Conservation (phyloP, 805 yeast genomes). For the Kodamaea restingae region DNA sequence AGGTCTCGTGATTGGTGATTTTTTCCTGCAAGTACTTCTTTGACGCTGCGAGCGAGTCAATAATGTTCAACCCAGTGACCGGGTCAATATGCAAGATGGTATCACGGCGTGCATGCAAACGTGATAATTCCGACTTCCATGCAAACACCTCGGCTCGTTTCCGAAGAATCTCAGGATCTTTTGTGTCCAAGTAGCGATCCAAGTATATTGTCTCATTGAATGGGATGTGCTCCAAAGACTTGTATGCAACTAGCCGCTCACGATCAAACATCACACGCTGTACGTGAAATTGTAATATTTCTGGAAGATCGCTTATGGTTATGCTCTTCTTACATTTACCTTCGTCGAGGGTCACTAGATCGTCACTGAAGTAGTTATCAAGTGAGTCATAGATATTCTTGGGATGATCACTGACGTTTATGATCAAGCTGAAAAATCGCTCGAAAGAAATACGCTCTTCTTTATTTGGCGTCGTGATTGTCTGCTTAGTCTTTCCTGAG, state of each 20-base stretch:
- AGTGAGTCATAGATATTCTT: conserved; percentile 85
- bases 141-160: conserved; percentile 54
- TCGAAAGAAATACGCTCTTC: conserved; percentile 44
- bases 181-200: conserved; percentile 82
- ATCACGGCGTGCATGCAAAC: conserved; percentile 38
- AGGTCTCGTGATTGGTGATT: conserved; percentile 28
- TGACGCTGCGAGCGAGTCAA: conserved; percentile 50
- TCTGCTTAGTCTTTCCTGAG: conserved; percentile 82
- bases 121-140: conserved; percentile 56
- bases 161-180: conserved; percentile 47
- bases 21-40: conserved; percentile 50
- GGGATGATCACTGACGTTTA: conserved; percentile 86
- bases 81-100: conserved; percentile 41
- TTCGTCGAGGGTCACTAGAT: conserved; percentile 60
- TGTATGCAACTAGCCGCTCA: conserved; percentile 66
- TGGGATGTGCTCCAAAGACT: conserved; percentile 77
- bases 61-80: conserved; percentile 27
- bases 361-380: conserved; percentile 78
- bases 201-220: conserved; percentile 74
- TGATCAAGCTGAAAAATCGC: conserved; percentile 74
- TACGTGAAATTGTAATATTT: conserved; percentile 83
- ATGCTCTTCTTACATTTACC: conserved; percentile 73
- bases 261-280: conserved; percentile 92
- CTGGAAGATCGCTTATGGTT: conserved; percentile 69
- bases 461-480: conserved; percentile 30